phyloP scores from a whole-genome alignment of 1,139 yeast species.

The Schizosaccharomyces versatilis region DNA sequence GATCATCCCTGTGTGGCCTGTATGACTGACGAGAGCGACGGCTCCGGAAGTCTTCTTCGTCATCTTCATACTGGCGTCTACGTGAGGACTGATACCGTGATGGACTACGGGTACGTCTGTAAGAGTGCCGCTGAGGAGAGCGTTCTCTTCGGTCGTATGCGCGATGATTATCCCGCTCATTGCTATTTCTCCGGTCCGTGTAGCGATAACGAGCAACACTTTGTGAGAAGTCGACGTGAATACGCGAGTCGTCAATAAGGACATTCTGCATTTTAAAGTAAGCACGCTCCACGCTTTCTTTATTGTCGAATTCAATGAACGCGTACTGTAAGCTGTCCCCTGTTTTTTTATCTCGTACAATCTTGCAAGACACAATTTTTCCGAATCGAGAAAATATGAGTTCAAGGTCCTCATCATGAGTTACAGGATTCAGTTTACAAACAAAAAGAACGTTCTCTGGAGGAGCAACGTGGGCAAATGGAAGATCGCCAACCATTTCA shows the following conservation, averaged over 20 bases:
- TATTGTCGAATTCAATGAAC: slow-evolving; percentile 33
- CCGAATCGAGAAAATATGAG: slow-evolving; percentile 30
- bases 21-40: too few species aligned
- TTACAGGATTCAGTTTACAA: slow-evolving; percentile 40
- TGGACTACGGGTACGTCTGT: too few species aligned
- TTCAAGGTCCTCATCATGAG: slow-evolving; percentile 32
- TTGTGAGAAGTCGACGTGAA: slow-evolving; percentile 50
- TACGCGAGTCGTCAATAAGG: slow-evolving; percentile 39
- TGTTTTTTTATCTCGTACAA: slow-evolving; percentile 27
- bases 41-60: too few species aligned
- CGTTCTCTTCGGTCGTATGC: not conserved
- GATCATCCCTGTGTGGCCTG: too few species aligned
- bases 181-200: too few species aligned
- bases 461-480: slow-evolving; percentile 36
- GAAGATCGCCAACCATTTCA: slow-evolving; percentile 45
- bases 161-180: not conserved
- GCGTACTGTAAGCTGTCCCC: slow-evolving; percentile 37
- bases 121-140: too few species aligned
- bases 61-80: too few species aligned
- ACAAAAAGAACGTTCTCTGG: slow-evolving; percentile 40
- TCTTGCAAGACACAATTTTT: slow-evolving; percentile 27
- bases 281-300: slow-evolving; percentile 35
- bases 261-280: slow-evolving; percentile 38
- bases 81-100: too few species aligned
- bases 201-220: slow-evolving; percentile 20